phyloP scores from a whole-genome alignment of 192 early-diverging fungal species.

The Linnemannia elongata region DNA sequence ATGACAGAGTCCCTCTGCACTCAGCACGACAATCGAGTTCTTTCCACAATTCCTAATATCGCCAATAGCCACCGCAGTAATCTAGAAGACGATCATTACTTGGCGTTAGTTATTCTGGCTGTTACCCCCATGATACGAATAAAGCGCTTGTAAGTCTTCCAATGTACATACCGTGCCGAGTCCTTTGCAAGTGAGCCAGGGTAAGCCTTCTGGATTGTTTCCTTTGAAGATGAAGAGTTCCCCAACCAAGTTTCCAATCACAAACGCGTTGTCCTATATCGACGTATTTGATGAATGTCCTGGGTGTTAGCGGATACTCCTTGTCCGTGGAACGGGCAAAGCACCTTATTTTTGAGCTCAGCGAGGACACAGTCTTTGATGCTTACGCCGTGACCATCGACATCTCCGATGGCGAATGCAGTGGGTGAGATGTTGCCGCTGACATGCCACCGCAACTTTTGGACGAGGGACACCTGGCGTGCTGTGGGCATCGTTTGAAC shows the following conservation, averaged over 20 bases:
- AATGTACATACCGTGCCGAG: slow-evolving; percentile 64
- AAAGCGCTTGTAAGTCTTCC: not conserved
- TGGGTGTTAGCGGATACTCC: not conserved
- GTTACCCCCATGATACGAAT: not conserved
- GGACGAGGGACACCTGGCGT: slow-evolving; percentile 67
- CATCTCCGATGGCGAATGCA: slow-evolving; percentile 71
- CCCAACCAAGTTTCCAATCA: slow-evolving; percentile 71
- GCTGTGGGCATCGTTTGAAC: slow-evolving; percentile 32
- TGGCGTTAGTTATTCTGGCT: not conserved
- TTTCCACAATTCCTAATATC: slow-evolving; percentile 68
- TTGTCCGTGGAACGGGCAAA: not conserved
- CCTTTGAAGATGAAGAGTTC: slow-evolving; percentile 71
- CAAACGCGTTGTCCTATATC: slow-evolving; percentile 69
- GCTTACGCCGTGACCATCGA: slow-evolving; percentile 68
- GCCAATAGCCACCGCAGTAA: slow-evolving; percentile 70
- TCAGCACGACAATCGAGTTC: slow-evolving; percentile 70
- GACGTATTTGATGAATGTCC: not conserved
- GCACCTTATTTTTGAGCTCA: not conserved
- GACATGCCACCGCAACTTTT: slow-evolving; percentile 66
- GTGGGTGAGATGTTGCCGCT: slow-evolving; percentile 71
- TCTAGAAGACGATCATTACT: slow-evolving; percentile 46
- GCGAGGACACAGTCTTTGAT: not conserved
- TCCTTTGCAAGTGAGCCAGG: slow-evolving; percentile 61
- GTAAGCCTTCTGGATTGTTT: slow-evolving; percentile 56
- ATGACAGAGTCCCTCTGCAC: slow-evolving; percentile 68